Conservation (phyloP, 345 rosid species). For the Corchorus capsularis region DNA sequence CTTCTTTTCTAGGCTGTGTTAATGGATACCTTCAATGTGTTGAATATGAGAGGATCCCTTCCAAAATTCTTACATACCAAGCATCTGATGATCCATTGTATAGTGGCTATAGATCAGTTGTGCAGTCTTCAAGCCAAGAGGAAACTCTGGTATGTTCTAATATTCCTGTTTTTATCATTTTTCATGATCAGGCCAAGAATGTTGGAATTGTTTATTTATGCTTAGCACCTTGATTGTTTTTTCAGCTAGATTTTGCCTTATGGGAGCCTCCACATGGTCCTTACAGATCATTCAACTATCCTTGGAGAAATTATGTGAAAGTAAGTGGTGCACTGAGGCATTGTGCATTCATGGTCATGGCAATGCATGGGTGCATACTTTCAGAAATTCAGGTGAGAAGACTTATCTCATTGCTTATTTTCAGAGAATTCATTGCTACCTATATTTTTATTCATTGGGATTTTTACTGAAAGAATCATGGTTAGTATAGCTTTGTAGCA, state of each 20-base stretch:
- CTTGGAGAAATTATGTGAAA: constrained; percentile 77
- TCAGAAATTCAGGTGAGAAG: constrained; percentile 79
- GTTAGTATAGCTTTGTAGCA: neutral
- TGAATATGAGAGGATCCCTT: constrained; percentile 83
- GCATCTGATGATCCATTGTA: constrained; percentile 84
- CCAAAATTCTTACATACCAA: constrained; percentile 84
- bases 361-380: constrained; percentile 92
- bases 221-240: neutral
- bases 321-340: constrained; percentile 86
- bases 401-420: neutral
- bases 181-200: constrained; percentile 4
- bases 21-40: constrained; percentile 71
- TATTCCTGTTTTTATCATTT: neutral
- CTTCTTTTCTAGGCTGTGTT: constrained; percentile 60
- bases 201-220: constrained; percentile 5
- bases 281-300: constrained; percentile 65
- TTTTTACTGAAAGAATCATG: neutral
- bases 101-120: constrained; percentile 80
- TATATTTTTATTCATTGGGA: neutral
- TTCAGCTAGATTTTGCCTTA: constrained; percentile 71
- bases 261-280: constrained; percentile 99
- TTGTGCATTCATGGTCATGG: constrained; percentile 95
- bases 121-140: constrained; percentile 85
- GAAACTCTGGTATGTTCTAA: constrained; percentile 60
- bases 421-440: neutral